Conservation (phyloP, 352 stramenopile genomes). For the Globisporangium rhizosaccharum region DNA sequence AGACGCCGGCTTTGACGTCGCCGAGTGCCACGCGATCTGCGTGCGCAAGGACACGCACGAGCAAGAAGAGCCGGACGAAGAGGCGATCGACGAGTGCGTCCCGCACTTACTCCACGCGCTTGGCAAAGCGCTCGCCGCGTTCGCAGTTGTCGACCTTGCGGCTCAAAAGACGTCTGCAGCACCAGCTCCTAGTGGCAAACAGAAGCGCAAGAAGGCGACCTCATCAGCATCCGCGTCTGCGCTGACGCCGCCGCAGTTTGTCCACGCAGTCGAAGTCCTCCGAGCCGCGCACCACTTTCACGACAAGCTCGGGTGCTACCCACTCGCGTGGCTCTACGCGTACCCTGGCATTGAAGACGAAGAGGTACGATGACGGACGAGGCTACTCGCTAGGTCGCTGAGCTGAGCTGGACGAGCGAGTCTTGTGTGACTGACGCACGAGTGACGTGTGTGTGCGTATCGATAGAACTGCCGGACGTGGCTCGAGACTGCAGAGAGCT, state of each 20-base stretch:
- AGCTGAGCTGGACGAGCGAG: background rate
- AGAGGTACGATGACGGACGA: conserved; percentile 21
- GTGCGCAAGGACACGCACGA: conserved; percentile 53
- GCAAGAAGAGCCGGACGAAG: conserved; percentile 51
- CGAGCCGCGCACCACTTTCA: conserved; percentile 73
- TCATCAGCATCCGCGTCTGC: background rate
- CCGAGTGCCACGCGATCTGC: conserved; percentile 63
- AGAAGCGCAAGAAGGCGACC: conserved; percentile 15
- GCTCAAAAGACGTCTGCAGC: background rate
- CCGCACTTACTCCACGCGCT: conserved; percentile 64
- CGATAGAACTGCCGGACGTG: conserved; percentile 57
- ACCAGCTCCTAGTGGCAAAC: conserved; percentile 2
- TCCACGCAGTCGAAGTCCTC: conserved; percentile 57
- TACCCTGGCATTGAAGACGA: conserved; percentile 48
- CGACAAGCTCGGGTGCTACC: conserved; percentile 78
- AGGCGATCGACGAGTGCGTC: conserved; percentile 57
- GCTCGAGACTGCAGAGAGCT: conserved; percentile 76
- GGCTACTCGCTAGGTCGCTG: background rate
- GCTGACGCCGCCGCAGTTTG: conserved; percentile 24
- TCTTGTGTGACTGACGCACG: background rate
- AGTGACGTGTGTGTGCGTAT: background rate
- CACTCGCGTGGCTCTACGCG: conserved; percentile 64
- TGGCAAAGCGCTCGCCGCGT: conserved; percentile 49
- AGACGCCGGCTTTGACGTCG: conserved; percentile 41
- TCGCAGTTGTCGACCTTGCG: conserved; percentile 1